These are phyloP conservation scores for Colletotrichum brevisporum DNA, from an alignment of 2,329 filamentous ascomycete genomes.

Conservation along the genomic window DNA sequence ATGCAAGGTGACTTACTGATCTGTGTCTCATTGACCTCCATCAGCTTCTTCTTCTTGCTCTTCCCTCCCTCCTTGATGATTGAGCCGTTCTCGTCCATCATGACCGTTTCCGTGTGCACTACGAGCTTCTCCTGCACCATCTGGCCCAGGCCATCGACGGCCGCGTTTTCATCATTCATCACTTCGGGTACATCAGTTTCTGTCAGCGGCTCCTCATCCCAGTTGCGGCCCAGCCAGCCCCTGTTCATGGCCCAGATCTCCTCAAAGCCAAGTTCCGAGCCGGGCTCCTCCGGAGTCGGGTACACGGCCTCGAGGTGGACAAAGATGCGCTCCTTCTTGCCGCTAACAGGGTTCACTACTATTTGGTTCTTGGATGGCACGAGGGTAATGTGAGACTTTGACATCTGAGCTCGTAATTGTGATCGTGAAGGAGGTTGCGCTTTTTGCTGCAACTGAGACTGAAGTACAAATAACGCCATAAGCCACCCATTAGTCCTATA, in stretches of 20 bases:
- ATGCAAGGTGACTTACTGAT: constrained; percentile 78
- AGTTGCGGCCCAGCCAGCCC: constrained; percentile 75
- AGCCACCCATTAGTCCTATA: constrained; percentile 90
- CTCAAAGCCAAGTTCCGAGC: constrained; percentile 89
- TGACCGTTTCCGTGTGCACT: constrained; percentile 59
- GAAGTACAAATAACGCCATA: constrained; percentile 65
- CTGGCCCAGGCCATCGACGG: constrained; percentile 42
- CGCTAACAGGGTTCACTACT: constrained; percentile 84
- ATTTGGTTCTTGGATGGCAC: constrained; percentile 82
- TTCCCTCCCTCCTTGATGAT: constrained; percentile 61
- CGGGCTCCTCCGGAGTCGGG: constrained; percentile 78
- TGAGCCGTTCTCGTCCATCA: constrained; percentile 73
- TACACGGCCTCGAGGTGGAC: constrained; percentile 90
- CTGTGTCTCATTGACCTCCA: constrained; percentile 92
- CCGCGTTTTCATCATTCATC: constrained; percentile 31
- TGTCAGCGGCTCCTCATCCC: constrained; percentile 54
- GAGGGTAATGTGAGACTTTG: constrained; percentile 75
- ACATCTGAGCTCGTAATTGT: constrained; percentile 67
- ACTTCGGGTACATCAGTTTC: constrained; percentile 30
- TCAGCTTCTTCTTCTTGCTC: constrained; percentile 81
- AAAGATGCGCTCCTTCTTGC: constrained; percentile 87
- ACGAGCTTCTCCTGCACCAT: constrained; percentile 55
- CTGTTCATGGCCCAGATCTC: constrained; percentile 86
- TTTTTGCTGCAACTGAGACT: constrained; percentile 55
- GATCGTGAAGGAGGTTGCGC: constrained; percentile 46